These are phyloP conservation scores for Microascus cirrosus DNA, from an alignment of 2,329 filamentous ascomycete genomes.

Conservation along the genomic window DNA sequence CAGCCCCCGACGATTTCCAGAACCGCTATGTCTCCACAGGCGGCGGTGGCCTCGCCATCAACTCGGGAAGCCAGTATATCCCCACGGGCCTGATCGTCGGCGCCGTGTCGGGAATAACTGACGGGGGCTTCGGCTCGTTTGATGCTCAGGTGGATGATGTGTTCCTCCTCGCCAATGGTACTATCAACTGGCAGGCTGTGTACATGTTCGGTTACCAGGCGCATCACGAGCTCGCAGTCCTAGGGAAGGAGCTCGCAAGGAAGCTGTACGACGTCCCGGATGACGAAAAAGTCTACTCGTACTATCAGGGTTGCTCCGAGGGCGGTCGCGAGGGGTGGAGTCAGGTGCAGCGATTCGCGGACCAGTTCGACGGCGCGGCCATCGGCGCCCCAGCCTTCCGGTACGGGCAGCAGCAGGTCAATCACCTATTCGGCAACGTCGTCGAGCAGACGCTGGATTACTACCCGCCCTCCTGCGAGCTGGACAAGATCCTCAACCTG, in stretches of 20 bases:
- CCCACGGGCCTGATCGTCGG: conserved; percentile 14
- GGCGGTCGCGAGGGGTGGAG: conserved; percentile 38
- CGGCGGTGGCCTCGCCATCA: conserved; percentile 30
- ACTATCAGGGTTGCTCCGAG: conserved; percentile 38
- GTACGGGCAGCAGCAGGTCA: conserved; percentile 28
- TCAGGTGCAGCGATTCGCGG: conserved; percentile 25
- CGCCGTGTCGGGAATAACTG: conserved; percentile 25
- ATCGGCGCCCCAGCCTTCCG: conserved; percentile 34
- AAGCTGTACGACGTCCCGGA: conserved; percentile 21
- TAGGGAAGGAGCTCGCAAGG: conserved; percentile 31
- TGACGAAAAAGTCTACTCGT: conserved; percentile 28
- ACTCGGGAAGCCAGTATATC: conserved; percentile 16
- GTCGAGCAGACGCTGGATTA: conserved; percentile 28
- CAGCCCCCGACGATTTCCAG: conserved; percentile 23
- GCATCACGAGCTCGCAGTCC: conserved; percentile 31
- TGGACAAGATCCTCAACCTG: conserved; percentile 38
- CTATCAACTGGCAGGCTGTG: conserved; percentile 35
- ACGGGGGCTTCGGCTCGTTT: conserved; percentile 31
- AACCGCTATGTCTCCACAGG: conserved; percentile 32
- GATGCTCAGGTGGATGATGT: conserved; percentile 23
- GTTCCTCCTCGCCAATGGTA: conserved; percentile 33
- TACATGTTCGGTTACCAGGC: conserved; percentile 40
- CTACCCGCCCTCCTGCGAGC: conserved; percentile 29
- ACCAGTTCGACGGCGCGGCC: conserved; percentile 31
- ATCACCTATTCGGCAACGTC: conserved; percentile 22